Conservation (phyloP, 106 monocot genomes). For the Xerophyta viscosa region DNA sequence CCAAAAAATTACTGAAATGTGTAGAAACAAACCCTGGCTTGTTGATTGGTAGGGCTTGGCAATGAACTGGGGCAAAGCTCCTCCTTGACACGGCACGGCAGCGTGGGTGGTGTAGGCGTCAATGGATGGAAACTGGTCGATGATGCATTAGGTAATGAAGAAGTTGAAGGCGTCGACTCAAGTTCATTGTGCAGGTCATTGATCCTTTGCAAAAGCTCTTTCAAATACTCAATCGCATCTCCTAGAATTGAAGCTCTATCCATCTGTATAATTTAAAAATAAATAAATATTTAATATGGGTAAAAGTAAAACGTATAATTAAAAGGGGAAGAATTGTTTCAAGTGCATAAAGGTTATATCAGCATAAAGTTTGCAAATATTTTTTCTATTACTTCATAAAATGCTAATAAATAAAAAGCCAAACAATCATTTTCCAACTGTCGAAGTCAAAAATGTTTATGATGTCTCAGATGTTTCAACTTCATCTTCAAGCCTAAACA, state of each 20-base stretch:
- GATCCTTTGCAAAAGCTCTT: conserved; percentile 80
- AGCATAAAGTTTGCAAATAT: too few relatives aligned
- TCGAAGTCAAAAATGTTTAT: too few relatives aligned
- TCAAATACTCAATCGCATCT: conserved; percentile 80
- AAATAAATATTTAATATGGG: too few relatives aligned
- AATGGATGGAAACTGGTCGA: conserved; percentile 41
- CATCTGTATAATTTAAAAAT: too few relatives aligned
- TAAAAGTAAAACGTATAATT: too few relatives aligned
- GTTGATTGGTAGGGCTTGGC: conserved; percentile 38
- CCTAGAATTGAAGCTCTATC: conserved; percentile 70
- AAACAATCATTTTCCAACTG: too few relatives aligned
- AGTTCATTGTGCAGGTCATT: conserved; percentile 69
- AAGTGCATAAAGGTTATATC: too few relatives aligned
- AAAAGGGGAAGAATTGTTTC: too few relatives aligned
- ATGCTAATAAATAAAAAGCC: too few relatives aligned
- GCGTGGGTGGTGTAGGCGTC: conserved; percentile 48
- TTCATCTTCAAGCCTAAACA: too few relatives aligned
- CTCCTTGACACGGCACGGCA: conserved; percentile 52
- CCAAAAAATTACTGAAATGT: neutral
- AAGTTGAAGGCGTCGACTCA: conserved; percentile 34
- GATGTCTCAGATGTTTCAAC: too few relatives aligned
- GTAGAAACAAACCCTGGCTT: conserved; percentile 34
- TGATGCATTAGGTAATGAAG: conserved; percentile 25
- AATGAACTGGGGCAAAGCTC: conserved; percentile 42
- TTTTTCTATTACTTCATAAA: too few relatives aligned